A percentile compares a stretch with the other conserved stretches of the same genome.
Conservation (phyloP, 2,329 filamentous ascomycete genomes). For the Botrytis paeoniae region DNA sequence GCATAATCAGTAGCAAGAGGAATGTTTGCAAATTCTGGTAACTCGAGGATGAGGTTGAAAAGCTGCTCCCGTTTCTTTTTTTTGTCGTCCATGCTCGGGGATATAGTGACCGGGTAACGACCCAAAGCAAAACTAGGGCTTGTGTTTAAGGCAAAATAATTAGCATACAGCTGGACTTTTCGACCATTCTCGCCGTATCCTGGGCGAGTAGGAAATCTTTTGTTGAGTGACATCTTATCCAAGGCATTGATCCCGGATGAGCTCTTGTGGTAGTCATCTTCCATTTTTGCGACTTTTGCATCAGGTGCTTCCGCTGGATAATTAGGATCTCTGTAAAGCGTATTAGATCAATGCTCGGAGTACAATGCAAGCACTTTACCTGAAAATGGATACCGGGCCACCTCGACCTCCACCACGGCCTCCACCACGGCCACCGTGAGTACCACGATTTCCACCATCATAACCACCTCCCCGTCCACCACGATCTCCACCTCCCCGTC, state of each 20-base stretch:
- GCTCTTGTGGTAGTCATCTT: constrained; percentile 35
- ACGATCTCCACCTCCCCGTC: background rate
- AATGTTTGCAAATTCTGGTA: constrained; percentile 31
- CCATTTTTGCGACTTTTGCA: constrained; percentile 31
- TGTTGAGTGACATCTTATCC: constrained; percentile 23
- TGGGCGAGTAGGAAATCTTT: constrained; percentile 32
- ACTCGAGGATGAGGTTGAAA: constrained; percentile 29
- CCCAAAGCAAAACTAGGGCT: constrained; percentile 29
- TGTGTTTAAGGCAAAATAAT: constrained; percentile 35
- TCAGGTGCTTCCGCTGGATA: constrained; percentile 29
- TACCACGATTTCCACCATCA: constrained; percentile 28
- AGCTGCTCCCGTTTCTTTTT: constrained; percentile 31
- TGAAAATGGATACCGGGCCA: constrained; percentile 29
- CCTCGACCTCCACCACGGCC: constrained; percentile 32
- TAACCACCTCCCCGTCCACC: background rate
- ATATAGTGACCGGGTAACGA: constrained; percentile 35
- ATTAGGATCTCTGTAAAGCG: constrained; percentile 28
- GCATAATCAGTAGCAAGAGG: constrained; percentile 34
- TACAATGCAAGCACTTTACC: constrained; percentile 25
- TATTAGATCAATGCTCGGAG: background rate
- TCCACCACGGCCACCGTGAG: constrained; percentile 27
- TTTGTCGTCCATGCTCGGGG: constrained; percentile 30
- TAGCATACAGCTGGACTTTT: constrained; percentile 34
- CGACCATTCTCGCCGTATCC: constrained; percentile 35
- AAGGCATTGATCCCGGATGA: constrained; percentile 25